These are phyloP conservation scores for Batkoa obscura DNA, from an alignment of 371 early-diverging fungal species.

Conservation along the genomic window DNA sequence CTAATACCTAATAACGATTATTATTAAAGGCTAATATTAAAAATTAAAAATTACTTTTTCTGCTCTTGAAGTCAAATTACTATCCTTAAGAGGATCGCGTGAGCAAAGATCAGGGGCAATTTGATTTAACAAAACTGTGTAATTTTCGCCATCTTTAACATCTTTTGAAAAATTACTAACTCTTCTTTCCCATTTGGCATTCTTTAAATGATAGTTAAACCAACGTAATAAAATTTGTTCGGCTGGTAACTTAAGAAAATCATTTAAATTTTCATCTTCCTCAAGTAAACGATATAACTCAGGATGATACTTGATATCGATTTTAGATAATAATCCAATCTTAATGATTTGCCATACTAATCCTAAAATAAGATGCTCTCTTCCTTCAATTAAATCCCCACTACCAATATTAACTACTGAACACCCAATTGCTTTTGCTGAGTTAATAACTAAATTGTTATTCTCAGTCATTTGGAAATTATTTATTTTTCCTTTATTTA, in stretches of 20 bases:
- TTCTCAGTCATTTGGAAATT: constrained; percentile 92
- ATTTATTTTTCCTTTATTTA: constrained; percentile 61
- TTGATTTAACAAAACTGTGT: constrained; percentile 80
- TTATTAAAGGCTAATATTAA: neutral
- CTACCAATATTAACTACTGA: constrained; percentile 91
- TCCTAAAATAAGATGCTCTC: constrained; percentile 86
- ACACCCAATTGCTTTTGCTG: constrained; percentile 94
- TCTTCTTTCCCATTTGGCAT: constrained; percentile 70
- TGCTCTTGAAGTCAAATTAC: constrained; percentile 59
- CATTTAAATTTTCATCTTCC: constrained; percentile 76
- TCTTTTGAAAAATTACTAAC: constrained; percentile 83
- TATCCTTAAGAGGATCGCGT: constrained; percentile 57
- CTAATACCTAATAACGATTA: constrained; percentile 24
- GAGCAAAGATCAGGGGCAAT: constrained; percentile 67
- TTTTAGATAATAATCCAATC: constrained; percentile 80
- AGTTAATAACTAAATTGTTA: constrained; percentile 91
- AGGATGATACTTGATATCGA: constrained; percentile 90
- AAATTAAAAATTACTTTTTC: constrained; percentile 27
- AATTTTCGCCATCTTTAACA: constrained; percentile 87
- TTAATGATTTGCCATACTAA: constrained; percentile 97
- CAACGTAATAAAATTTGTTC: constrained; percentile 90
- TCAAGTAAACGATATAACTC: constrained; percentile 88
- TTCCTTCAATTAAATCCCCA: constrained; percentile 79
- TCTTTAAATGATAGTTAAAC: constrained; percentile 95
- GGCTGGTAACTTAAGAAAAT: constrained; percentile 74